phyloP scores from a whole-genome alignment of 441 rosid genomes.

The Breynia disticha region DNA sequence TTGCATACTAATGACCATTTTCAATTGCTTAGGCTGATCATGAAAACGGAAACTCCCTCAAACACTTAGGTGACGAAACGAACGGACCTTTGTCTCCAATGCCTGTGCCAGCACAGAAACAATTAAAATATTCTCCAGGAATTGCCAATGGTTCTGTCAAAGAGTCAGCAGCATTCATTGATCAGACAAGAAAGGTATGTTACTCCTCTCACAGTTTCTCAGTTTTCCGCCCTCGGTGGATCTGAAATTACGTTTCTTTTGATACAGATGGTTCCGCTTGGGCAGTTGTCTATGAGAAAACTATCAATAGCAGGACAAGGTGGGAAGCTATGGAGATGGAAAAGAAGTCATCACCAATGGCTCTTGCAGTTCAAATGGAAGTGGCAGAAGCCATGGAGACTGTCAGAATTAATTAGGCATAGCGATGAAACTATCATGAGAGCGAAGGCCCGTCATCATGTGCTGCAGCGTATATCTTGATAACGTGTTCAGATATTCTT shows the following conservation, averaged over 20 bases:
- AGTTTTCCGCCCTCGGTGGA: neutral
- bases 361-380: slow-evolving; percentile 95
- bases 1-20: neutral
- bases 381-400: slow-evolving; percentile 99
- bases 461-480: slow-evolving; percentile 31
- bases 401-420: slow-evolving; percentile 84
- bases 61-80: slow-evolving; percentile 50
- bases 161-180: slow-evolving; percentile 54
- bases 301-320: slow-evolving; percentile 56
- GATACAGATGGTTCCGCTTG: slow-evolving; percentile 83
- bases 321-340: slow-evolving; percentile 99
- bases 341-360: slow-evolving; percentile 98
- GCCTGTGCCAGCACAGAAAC: slow-evolving; percentile 85
- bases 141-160: slow-evolving; percentile 58
- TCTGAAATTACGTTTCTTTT: slow-evolving; percentile 4
- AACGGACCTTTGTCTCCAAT: slow-evolving; percentile 57
- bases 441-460: slow-evolving; percentile 51
- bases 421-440: slow-evolving; percentile 71
- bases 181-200: slow-evolving; percentile 63
- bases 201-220: neutral
- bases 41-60: slow-evolving; percentile 51
- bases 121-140: slow-evolving; percentile 86
- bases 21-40: slow-evolving; percentile 18
- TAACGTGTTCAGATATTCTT: slow-evolving; percentile 17
- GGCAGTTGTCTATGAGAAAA: slow-evolving; percentile 62